Evolutionary conservation across 2,329 filamentous ascomycete genomes (phyloP).

Genomic region (Colletotrichum chrysophilum): DNA sequence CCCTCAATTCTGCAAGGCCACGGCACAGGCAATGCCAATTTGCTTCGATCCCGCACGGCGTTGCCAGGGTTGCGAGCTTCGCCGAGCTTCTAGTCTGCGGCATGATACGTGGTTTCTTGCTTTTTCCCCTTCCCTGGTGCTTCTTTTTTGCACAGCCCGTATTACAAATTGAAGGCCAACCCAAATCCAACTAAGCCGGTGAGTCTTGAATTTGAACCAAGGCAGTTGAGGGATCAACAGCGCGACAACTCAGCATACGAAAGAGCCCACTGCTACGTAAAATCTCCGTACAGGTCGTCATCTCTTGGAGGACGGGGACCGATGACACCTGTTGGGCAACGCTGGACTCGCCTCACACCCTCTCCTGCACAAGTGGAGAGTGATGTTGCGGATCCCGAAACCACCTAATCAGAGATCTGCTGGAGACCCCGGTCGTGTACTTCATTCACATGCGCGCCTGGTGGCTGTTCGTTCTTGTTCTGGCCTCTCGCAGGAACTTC

Average conservation of each 20-base stretch:
- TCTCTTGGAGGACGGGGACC: background rate
- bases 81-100: background rate
- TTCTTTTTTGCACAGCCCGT: background rate
- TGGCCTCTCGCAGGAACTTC: background rate
- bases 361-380: background rate
- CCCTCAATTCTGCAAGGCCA: background rate
- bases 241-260: background rate
- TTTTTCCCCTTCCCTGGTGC: background rate
- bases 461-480: background rate
- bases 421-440: background rate
- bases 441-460: background rate
- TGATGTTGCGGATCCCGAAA: background rate
- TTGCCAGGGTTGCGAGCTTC: background rate
- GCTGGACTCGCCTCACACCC: background rate
- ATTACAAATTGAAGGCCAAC: background rate
- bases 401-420: conserved; percentile 7
- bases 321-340: background rate
- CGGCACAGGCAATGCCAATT: background rate
- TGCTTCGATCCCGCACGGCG: background rate
- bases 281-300: background rate
- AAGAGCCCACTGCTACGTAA: background rate
- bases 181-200: background rate
- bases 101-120: background rate
- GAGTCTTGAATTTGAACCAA: background rate
- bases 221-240: background rate